Evolutionary conservation across 1,139 yeast species (phyloP).

Genomic region (Saccharomyces pastorianus): DNA sequence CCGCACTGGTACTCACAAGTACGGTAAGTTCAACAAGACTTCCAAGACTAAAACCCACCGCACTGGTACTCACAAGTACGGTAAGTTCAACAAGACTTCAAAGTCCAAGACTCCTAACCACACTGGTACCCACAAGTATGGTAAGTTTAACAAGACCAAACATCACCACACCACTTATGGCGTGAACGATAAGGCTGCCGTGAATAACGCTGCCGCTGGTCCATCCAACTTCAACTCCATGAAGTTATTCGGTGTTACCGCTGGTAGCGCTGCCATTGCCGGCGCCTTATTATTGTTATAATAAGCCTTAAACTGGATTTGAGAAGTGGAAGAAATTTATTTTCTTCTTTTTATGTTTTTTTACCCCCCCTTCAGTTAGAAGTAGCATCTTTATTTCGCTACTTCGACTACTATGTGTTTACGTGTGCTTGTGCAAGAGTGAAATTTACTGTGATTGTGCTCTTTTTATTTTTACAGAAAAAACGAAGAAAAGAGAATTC

Average conservation of each 20-base stretch:
- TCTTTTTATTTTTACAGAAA: not conserved
- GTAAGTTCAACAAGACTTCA: slow-evolving; percentile 44
- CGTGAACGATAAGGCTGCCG: slow-evolving; percentile 15
- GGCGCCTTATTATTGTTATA: slow-evolving; percentile 34
- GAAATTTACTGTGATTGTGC: not conserved
- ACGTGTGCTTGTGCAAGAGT: not conserved
- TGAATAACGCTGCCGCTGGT: slow-evolving; percentile 20
- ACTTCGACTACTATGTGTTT: not conserved
- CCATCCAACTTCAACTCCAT: slow-evolving; percentile 28
- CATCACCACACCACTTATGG: slow-evolving; percentile 17
- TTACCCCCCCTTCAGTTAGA: not conserved
- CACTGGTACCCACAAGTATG: slow-evolving; percentile 41
- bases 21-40: slow-evolving; percentile 46
- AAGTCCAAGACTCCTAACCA: slow-evolving; percentile 30
- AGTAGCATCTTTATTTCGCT: not conserved
- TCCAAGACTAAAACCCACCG: slow-evolving; percentile 27
- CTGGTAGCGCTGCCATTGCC: slow-evolving; percentile 34
- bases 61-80: slow-evolving; percentile 26
- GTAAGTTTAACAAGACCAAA: slow-evolving; percentile 41
- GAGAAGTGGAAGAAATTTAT: not conserved
- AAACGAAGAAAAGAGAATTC: not conserved
- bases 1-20: slow-evolving; percentile 35
- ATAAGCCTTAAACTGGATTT: slow-evolving; percentile 1
- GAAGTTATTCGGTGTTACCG: slow-evolving; percentile 28
- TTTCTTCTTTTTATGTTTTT: not conserved